Evolutionary conservation across 441 rosid species (phyloP).

Genomic region (Brassica hybrid): DNA sequence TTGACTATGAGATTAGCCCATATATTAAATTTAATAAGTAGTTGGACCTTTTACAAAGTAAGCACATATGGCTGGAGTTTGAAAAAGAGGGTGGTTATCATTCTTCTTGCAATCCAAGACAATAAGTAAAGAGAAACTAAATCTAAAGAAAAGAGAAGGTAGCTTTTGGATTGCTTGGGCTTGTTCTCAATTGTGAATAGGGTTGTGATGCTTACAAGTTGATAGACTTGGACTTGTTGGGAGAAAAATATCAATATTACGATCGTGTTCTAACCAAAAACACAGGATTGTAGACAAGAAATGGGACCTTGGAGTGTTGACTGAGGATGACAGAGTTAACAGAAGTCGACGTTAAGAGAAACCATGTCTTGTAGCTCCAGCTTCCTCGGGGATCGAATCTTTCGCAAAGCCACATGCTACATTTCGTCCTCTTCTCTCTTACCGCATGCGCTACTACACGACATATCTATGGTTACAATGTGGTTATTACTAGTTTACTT

Average conservation of each 20-base stretch:
- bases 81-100: too few relatives aligned
- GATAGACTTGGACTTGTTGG: neutral
- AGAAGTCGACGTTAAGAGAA: neutral
- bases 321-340: neutral
- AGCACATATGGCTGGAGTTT: too few relatives aligned
- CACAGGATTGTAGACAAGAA: slow-evolving; percentile 7
- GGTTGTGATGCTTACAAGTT: neutral
- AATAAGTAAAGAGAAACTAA: too few relatives aligned
- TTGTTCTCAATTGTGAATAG: neutral
- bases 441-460: neutral
- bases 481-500: neutral
- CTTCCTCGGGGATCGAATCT: slow-evolving; percentile 26
- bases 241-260: neutral
- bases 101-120: too few relatives aligned
- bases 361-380: slow-evolving; percentile 24
- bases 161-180: neutral
- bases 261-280: neutral
- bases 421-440: slow-evolving; percentile 24
- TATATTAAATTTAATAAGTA: neutral
- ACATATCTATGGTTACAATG: too few relatives aligned
- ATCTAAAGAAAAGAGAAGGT: neutral
- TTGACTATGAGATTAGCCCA: neutral
- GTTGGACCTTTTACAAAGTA: neutral
- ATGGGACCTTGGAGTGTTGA: slow-evolving; percentile 3
- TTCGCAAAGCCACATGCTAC: neutral